phyloP scores from a whole-genome alignment of 2,329 filamentous ascomycete genomes.

The Zasmidium angulare region DNA sequence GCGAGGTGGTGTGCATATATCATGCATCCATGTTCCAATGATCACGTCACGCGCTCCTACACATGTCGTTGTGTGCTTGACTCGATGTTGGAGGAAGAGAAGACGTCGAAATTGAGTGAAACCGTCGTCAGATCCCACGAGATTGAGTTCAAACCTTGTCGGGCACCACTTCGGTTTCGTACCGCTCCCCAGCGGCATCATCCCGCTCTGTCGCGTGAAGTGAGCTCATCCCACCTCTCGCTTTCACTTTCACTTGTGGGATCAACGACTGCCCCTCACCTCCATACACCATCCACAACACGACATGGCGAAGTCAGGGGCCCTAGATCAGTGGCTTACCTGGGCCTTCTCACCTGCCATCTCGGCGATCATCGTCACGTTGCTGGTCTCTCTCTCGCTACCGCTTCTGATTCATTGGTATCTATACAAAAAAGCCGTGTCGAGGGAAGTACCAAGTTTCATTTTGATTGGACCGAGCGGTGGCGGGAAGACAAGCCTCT shows the following conservation, averaged over 20 bases:
- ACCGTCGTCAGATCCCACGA: background rate
- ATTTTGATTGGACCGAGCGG: constrained; percentile 78
- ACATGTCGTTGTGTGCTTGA: background rate
- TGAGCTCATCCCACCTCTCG: background rate
- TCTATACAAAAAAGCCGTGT: constrained; percentile 67
- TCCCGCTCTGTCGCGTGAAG: background rate
- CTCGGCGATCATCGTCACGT: constrained; percentile 62
- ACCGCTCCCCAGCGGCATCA: background rate
- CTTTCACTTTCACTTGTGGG: background rate
- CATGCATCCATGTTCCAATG: no score
- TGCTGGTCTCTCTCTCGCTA: constrained; percentile 68
- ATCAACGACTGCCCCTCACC: background rate
- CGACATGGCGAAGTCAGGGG: constrained; percentile 2
- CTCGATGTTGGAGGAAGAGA: background rate
- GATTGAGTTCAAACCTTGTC: background rate
- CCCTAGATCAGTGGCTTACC: constrained; percentile 41
- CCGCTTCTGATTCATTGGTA: constrained; percentile 76
- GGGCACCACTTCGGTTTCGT: background rate
- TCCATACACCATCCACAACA: background rate
- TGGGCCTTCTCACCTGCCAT: constrained; percentile 46
- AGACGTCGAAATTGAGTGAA: constrained; percentile 3
- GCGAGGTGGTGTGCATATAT: no score
- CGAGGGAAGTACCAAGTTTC: constrained; percentile 64
- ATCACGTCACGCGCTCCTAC: background rate
- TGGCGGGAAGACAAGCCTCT: constrained; percentile 82